phyloP scores from a whole-genome alignment of 1,284 basidiomycete genomes.

The Ganoderma lingzhi region DNA sequence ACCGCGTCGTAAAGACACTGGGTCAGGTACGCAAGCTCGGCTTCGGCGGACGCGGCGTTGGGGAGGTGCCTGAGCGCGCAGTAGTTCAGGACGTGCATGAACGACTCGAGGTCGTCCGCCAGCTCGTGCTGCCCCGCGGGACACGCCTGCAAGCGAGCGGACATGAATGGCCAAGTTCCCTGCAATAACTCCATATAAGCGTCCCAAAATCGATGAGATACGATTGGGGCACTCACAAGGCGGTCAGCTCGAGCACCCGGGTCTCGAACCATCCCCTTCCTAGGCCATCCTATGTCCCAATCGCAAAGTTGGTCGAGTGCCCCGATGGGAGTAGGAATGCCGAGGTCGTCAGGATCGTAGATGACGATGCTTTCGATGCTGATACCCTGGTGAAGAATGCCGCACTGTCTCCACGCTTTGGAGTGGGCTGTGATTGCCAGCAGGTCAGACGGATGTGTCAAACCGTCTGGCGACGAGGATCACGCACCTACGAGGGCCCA shows the following conservation, averaged over 20 bases:
- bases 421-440: constrained; percentile 9
- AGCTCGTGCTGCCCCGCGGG: constrained; percentile 7
- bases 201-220: too few relatives aligned
- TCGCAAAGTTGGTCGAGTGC: constrained; percentile 15
- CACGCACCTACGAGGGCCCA: constrained; percentile 18
- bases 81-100: constrained; percentile 15
- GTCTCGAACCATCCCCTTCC: background rate
- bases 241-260: background rate
- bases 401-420: constrained; percentile 8
- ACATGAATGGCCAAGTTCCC: constrained; percentile 21
- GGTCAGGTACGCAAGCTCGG: background rate
- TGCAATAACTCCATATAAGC: background rate
- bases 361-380: constrained; percentile 20
- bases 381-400: constrained; percentile 20
- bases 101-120: constrained; percentile 21
- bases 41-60: background rate
- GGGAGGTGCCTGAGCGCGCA: constrained; percentile 15
- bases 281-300: constrained; percentile 19
- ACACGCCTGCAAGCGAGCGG: constrained; percentile 7
- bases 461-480: background rate
- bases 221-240: background rate
- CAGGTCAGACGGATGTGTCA: background rate
- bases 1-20: background rate
- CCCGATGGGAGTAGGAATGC: background rate
- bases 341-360: constrained; percentile 3